These are phyloP conservation scores for Amborella trichopoda DNA, from an alignment of 164 flowering plant genomes.

Conservation along the genomic window DNA sequence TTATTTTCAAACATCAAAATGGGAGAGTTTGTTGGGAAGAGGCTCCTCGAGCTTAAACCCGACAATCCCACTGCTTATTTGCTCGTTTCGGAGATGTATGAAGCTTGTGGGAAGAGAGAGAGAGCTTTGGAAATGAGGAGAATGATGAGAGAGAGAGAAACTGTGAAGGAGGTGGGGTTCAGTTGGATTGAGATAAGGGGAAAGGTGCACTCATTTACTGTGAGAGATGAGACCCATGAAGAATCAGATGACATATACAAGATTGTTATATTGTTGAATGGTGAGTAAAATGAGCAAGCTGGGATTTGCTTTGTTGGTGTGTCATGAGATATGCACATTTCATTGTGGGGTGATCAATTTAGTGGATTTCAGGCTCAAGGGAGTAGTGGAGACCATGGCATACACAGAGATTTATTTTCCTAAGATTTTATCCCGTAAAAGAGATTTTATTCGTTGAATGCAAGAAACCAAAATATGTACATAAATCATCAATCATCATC, in stretches of 20 bases:
- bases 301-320: too few relatives aligned
- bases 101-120: constrained; percentile 11
- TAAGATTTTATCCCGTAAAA: too few relatives aligned
- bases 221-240: constrained; percentile 23
- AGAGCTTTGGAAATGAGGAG: constrained; percentile 12
- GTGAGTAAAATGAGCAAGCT: too few relatives aligned
- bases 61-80: constrained; percentile 14
- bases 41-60: constrained; percentile 16
- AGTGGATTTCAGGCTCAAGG: too few relatives aligned
- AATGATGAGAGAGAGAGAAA: constrained; percentile 13
- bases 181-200: constrained; percentile 27
- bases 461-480: too few relatives aligned
- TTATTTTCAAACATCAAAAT: constrained; percentile 14
- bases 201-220: constrained; percentile 10
- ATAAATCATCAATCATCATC: too few relatives aligned
- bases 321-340: too few relatives aligned
- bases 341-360: too few relatives aligned
- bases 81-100: constrained; percentile 16
- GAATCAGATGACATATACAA: constrained; percentile 13
- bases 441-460: too few relatives aligned
- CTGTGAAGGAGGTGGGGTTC: constrained; percentile 14
- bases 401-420: too few relatives aligned
- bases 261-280: constrained; percentile 14
- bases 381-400: too few relatives aligned
- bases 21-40: constrained; percentile 14